Conservation (phyloP, 2,329 filamentous ascomycete species). For the Fusarium odoratissimum region DNA sequence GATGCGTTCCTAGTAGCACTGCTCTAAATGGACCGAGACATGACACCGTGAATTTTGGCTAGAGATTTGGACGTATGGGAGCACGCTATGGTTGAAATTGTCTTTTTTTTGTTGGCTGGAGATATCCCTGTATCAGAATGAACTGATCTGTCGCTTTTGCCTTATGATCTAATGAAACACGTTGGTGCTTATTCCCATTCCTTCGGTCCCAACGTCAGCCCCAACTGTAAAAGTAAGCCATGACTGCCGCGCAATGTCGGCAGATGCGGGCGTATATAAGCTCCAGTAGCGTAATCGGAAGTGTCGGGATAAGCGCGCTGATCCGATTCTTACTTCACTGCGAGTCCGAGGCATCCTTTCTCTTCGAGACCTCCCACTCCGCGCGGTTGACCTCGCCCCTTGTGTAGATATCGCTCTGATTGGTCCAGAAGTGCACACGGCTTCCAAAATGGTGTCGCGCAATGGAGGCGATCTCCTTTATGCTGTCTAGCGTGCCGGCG, state of each 20-base stretch:
- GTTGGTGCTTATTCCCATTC: neutral
- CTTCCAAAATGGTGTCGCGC: neutral
- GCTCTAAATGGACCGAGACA: constrained; percentile 14
- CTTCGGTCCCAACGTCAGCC: constrained; percentile 11
- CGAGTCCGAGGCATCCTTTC: neutral
- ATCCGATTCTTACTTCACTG: neutral
- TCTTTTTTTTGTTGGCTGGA: constrained; percentile 4
- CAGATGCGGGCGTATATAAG: neutral
- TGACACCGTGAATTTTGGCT: constrained; percentile 1
- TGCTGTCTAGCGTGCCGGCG: neutral
- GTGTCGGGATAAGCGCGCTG: neutral
- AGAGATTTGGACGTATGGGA: neutral
- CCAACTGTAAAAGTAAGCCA: neutral
- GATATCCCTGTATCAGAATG: constrained; percentile 25
- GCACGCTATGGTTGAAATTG: constrained; percentile 5
- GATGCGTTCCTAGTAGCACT: constrained; percentile 29
- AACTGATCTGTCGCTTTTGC: constrained; percentile 3
- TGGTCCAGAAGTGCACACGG: neutral
- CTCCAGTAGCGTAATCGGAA: neutral
- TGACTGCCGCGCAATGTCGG: neutral
- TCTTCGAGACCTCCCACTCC: neutral
- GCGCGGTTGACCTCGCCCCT: neutral
- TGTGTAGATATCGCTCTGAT: neutral
- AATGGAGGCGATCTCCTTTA: neutral
- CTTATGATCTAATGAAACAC: neutral